Percentiles rank a stretch among this genome's conserved stretches.
Evolutionary conservation across 1,284 basidiomycete genomes (phyloP).

Genomic region (Psilocybe mexicana): DNA sequence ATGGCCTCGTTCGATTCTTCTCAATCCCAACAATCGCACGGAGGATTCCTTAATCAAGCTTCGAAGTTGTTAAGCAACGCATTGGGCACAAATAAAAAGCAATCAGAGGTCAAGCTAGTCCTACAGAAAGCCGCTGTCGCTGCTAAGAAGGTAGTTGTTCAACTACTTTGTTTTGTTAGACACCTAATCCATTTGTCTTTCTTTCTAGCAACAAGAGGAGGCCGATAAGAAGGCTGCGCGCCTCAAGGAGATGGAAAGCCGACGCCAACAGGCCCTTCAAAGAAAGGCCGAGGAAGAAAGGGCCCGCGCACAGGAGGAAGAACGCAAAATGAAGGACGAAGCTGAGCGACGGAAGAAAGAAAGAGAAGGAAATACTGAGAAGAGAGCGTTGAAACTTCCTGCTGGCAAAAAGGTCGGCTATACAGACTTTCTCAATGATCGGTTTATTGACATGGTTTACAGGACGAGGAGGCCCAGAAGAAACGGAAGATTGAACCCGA

Average conservation of each 20-base stretch:
- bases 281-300: constrained; percentile 82
- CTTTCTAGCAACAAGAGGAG: constrained; percentile 79
- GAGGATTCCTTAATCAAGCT: constrained; percentile 66
- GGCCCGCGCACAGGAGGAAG: constrained; percentile 58
- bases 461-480: constrained; percentile 69
- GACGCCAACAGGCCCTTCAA: constrained; percentile 69
- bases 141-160: constrained; percentile 72
- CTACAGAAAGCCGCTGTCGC: constrained; percentile 79
- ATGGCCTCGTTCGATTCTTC: constrained; percentile 53
- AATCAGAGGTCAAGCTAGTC: constrained; percentile 76
- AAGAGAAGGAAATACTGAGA: constrained; percentile 72
- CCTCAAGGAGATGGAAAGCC: constrained; percentile 77
- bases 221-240: constrained; percentile 75
- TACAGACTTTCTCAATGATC: neutral
- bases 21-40: constrained; percentile 56
- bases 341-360: constrained; percentile 71
- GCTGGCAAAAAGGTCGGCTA: constrained; percentile 55
- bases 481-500: constrained; percentile 67
- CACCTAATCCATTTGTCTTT: constrained; percentile 5
- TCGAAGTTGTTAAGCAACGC: constrained; percentile 65
- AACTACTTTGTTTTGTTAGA: constrained; percentile 1
- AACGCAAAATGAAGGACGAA: constrained; percentile 71
- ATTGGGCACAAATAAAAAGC: constrained; percentile 64
- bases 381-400: constrained; percentile 47
- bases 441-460: neutral